Evolutionary conservation across 108 stramenopile species (phyloP), one percentile per base, ranked within the genome.

Genomic region (Heterococcus sp.): DNA sequence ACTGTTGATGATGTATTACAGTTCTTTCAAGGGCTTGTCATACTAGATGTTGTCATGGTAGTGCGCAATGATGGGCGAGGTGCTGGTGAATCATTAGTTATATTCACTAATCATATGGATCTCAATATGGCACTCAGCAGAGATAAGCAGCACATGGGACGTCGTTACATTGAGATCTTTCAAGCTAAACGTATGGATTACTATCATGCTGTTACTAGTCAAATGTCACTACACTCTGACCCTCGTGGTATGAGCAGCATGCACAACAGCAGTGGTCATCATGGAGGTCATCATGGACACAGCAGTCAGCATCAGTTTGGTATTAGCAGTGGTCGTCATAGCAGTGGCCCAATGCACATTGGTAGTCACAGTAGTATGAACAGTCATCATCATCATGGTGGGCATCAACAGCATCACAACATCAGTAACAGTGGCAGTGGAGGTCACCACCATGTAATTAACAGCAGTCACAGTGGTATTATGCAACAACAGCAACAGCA

Each of bases 41-140:
- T 95, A 27, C 87, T 95, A 71, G 95, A 96, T 76, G 93, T 96
- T 36, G 89, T 96, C 4, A 76, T 96, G 75, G 78, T 92, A 2
- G 82, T 88, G n/a, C 68, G 78, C 11, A 46, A 40, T 0, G 75
- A 76, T 58, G 75, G 75, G 1, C 46, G 75, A 38, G 86, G 84
- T 35, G 65, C 85, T 32, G 93, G 93, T 37, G 95, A 95, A 73
- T 93, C 94, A 2, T 93, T 92, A 82, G 94, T 96, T 38, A 84
- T 96, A 21, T 94, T 96, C 79, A 90, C 93, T 27, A 95, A 95
- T 82, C 93, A 90, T 28, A 94, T 94, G 93, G 95, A 96, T 80
- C 92, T 91, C 82, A 93, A 95, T 73, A 93, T 96, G 93, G 94
- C 91, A 2, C 77, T 96, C 2, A 58, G 68, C 2, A 76, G 75